A percentile compares a stretch with the other conserved stretches of the same genome.
Evolutionary conservation across 768 basidiomycete genomes (phyloP).

Genomic region (Hericium rajendrae): DNA sequence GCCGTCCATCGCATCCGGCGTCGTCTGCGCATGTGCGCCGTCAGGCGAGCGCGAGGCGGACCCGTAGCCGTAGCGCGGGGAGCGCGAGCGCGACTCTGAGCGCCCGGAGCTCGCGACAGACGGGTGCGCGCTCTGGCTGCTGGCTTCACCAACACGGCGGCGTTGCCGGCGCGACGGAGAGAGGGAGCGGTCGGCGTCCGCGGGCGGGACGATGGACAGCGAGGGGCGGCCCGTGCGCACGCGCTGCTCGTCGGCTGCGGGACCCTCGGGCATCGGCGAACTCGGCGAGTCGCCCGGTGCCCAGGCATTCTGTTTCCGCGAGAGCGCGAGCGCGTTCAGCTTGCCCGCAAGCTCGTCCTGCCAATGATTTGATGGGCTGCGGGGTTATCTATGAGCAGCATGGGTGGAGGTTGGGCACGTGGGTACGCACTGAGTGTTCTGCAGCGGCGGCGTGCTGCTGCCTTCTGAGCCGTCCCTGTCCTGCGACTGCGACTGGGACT

Average conservation of each 20-base stretch:
- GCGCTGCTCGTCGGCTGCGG: not conserved
- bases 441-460: not conserved
- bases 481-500: constrained; percentile 25
- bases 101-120: not conserved
- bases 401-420: not conserved
- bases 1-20: constrained; percentile 15
- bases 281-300: not conserved
- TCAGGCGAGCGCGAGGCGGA: constrained; percentile 4
- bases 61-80: constrained; percentile 4
- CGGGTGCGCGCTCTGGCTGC: not conserved
- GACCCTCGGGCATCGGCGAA: not conserved
- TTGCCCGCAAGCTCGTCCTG: constrained; percentile 51
- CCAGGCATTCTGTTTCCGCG: constrained; percentile 15
- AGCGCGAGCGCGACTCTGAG: not conserved
- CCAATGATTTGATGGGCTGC: constrained; percentile 76
- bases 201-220: not conserved
- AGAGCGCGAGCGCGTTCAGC: constrained; percentile 19
- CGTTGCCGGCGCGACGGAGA: not conserved
- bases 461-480: not conserved
- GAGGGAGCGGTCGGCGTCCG: not conserved
- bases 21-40: not conserved
- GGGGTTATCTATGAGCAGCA: not conserved
- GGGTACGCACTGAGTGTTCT: constrained; percentile 44
- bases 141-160: not conserved
- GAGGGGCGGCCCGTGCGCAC: not conserved